Evolutionary conservation across 179 eudicot species (phyloP), one percentile per base, ranked within the genome.

Genomic region (Beta macrorhiza): DNA sequence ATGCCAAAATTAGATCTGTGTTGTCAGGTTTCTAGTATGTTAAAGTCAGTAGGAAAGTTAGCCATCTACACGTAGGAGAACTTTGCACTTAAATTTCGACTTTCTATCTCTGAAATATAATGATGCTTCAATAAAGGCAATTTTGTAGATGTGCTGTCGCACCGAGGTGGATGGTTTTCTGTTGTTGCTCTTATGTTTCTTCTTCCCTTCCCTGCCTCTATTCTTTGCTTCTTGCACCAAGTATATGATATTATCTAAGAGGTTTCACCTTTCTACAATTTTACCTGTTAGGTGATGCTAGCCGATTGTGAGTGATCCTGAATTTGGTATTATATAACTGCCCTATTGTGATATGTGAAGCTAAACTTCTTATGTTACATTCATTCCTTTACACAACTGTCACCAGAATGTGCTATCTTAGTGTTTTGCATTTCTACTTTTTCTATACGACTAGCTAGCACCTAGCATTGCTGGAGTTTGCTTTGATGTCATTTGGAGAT

Each of bases 41-140:
- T 42, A 25, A 61, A 47, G 58, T 57, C 53, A n/a, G 74, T 74
- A 47, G 51, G 76, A 47, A 52, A 81, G 67, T 53, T 49, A 13
- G 74, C 74, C 59, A 52, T 68, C 44, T 6, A 19, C n/a, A n/a
- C 22, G 9, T 12, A 44, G 45, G 52, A 69, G 32, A n/a, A 44
- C 5, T n/a, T 47, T 56, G 15, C 57, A 2, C 5, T 19, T 5
- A 3, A 71, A n/a, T 19, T 67, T 67, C 8, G 19, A 32, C 16
- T 13, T 14, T 67, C n/a, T 67, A 13, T 49, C 15, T 67, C 7
- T 67, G n/a, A 14, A 32, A 62, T 62, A 12, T 62, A 19, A 62
- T 62, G 29, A 62, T 62, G 67, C 67, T 62, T 62, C 17, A 19
- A 20, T 20, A 62, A 62, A 62, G 59, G 29, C 67, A 16, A 47